Percentiles rank a stretch among this genome's conserved stretches.
Evolutionary conservation across 2,329 filamentous ascomycete genomes (phyloP).

Genomic region (Colletotrichum musae): DNA sequence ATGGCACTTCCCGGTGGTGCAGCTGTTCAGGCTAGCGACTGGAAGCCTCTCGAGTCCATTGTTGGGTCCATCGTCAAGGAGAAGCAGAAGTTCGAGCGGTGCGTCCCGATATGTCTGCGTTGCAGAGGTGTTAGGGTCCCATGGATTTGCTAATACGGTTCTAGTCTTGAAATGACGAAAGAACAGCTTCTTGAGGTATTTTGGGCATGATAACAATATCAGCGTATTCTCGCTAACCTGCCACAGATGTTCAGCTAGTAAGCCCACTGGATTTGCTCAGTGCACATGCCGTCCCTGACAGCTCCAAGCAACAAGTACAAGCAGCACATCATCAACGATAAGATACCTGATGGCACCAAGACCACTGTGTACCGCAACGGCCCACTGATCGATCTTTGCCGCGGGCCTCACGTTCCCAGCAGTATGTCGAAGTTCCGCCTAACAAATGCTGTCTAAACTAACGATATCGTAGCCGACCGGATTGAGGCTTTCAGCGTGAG

Average conservation of each 20-base stretch:
- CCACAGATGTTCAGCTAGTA: slow-evolving; percentile 77
- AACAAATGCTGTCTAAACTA: slow-evolving; percentile 63
- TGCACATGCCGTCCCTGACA: background rate
- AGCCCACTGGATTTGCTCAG: background rate
- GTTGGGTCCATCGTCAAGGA: slow-evolving; percentile 92
- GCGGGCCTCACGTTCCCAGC: slow-evolving; percentile 90
- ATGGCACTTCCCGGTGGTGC: slow-evolving; percentile 72
- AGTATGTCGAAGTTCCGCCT: slow-evolving; percentile 6
- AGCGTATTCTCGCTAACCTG: slow-evolving; percentile 11
- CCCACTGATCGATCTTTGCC: slow-evolving; percentile 93
- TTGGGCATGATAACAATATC: background rate
- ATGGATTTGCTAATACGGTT: background rate
- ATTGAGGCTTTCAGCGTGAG: slow-evolving; percentile 94
- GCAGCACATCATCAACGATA: slow-evolving; percentile 95
- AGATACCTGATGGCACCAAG: slow-evolving; percentile 88
- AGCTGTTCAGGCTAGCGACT: slow-evolving; percentile 82
- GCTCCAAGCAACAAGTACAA: slow-evolving; percentile 86
- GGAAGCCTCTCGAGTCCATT: slow-evolving; percentile 86
- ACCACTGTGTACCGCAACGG: slow-evolving; percentile 97
- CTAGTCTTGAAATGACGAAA: slow-evolving; percentile 82
- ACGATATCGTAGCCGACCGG: slow-evolving; percentile 69
- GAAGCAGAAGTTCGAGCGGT: slow-evolving; percentile 92
- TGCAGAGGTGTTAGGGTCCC: too few relatives aligned
- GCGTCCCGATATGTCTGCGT: background rate
- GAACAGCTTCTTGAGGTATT: slow-evolving; percentile 89